Evolutionary conservation across 1,284 basidiomycete species (phyloP).

Genomic region (Cystobasidium pallidum): DNA sequence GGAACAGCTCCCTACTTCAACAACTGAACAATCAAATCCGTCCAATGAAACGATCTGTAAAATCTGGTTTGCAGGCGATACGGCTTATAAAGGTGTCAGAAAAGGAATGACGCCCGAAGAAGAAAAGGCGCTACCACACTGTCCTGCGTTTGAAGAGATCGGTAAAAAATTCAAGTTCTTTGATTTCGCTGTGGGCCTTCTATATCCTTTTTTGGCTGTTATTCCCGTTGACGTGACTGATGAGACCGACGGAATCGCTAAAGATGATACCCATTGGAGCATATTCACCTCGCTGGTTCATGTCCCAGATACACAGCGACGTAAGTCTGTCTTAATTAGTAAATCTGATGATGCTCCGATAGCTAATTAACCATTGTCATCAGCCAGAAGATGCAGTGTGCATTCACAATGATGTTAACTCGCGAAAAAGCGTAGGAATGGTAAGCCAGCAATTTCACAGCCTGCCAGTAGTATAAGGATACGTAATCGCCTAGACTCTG

Average conservation of each 20-base stretch:
- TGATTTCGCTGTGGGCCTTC: conserved; percentile 62
- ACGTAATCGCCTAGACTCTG: neutral
- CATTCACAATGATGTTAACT: conserved; percentile 67
- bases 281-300: conserved; percentile 61
- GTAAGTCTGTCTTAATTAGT: neutral
- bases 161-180: conserved; percentile 67
- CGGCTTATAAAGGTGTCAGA: conserved; percentile 61
- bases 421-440: conserved; percentile 67
- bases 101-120: conserved; percentile 59
- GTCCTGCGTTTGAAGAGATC: conserved; percentile 71
- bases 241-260: too few species aligned
- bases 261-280: conserved; percentile 60
- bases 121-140: conserved; percentile 63
- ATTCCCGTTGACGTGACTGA: too few species aligned
- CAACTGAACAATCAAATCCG: conserved; percentile 40
- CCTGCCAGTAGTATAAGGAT: neutral
- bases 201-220: conserved; percentile 59
- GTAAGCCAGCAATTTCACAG: conserved; percentile 52
- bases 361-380: neutral
- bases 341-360: neutral
- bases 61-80: conserved; percentile 73
- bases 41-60: conserved; percentile 51
- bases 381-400: conserved; percentile 59
- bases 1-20: conserved; percentile 53
- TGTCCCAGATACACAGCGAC: conserved; percentile 43